Evolutionary conservation across 208 protist species (phyloP).

Genomic region (Giardia duodenalis): DNA sequence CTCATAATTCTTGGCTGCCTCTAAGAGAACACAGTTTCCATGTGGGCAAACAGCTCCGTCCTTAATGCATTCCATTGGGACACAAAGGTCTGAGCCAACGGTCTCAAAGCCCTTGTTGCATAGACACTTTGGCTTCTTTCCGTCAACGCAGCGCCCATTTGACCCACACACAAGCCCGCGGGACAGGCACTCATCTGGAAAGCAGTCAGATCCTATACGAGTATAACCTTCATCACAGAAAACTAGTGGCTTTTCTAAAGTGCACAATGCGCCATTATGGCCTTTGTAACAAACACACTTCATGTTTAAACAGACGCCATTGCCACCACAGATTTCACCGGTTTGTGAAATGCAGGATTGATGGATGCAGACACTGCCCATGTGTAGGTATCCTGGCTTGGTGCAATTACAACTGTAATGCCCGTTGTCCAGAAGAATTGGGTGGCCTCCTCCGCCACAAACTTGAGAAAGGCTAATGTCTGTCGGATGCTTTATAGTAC

Average conservation of each 20-base stretch:
- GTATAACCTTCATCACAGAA: background rate
- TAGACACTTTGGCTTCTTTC: background rate
- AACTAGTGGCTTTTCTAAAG: background rate
- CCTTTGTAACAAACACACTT: too few relatives aligned
- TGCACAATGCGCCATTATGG: too few relatives aligned
- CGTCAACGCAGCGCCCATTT: background rate
- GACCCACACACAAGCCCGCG: background rate
- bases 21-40: background rate
- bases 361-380: too few relatives aligned
- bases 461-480: too few relatives aligned
- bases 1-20: background rate
- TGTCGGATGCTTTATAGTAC: too few relatives aligned
- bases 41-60: background rate
- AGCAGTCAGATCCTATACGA: background rate
- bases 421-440: too few relatives aligned
- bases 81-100: background rate
- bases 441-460: too few relatives aligned
- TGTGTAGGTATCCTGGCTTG: too few relatives aligned
- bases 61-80: background rate
- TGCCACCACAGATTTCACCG: too few relatives aligned
- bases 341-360: too few relatives aligned
- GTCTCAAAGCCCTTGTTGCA: background rate
- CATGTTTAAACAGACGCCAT: too few relatives aligned
- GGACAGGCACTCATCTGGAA: background rate
- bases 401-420: too few relatives aligned